Evolutionary conservation across 2,329 filamentous ascomycete species (phyloP).

Genomic region (Annulohypoxylon truncatum): DNA sequence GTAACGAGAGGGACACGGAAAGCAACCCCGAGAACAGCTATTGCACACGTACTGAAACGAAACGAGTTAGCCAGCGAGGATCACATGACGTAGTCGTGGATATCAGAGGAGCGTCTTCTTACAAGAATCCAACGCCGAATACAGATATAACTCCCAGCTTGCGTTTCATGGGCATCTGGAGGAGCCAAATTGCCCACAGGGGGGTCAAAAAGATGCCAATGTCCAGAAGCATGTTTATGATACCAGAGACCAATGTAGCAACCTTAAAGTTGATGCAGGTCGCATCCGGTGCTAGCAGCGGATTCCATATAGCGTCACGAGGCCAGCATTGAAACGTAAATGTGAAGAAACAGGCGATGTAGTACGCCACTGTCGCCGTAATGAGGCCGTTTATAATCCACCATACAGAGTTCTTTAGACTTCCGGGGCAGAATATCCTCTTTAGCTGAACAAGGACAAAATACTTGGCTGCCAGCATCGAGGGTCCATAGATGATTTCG

Average conservation of each 20-base stretch:
- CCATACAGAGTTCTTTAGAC: slow-evolving; percentile 16
- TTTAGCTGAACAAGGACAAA: slow-evolving; percentile 17
- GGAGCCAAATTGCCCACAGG: slow-evolving; percentile 16
- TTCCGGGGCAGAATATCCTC: slow-evolving; percentile 13
- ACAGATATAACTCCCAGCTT: slow-evolving; percentile 18
- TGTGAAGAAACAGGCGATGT: slow-evolving; percentile 13
- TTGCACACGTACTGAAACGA: slow-evolving; percentile 9
- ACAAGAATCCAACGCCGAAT: slow-evolving; percentile 19
- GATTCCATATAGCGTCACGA: slow-evolving; percentile 12
- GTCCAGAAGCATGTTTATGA: slow-evolving; percentile 18
- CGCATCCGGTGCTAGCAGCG: slow-evolving; percentile 1
- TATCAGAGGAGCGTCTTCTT: neutral
- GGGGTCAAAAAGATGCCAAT: slow-evolving; percentile 17
- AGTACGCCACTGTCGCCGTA: slow-evolving; percentile 4
- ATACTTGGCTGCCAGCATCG: slow-evolving; percentile 19
- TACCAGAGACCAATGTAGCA: slow-evolving; percentile 15
- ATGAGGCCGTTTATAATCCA: slow-evolving; percentile 10
- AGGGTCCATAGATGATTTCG: slow-evolving; percentile 20
- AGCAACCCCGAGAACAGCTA: slow-evolving; percentile 16
- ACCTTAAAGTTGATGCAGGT: slow-evolving; percentile 18
- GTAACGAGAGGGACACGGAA: slow-evolving; percentile 18
- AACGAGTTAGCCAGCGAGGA: neutral
- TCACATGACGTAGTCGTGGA: neutral
- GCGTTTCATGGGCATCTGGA: slow-evolving; percentile 20
- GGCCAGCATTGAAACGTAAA: slow-evolving; percentile 26